Evolutionary conservation across 345 rosid genomes (phyloP).

Genomic region (Moricandia arvensis): DNA sequence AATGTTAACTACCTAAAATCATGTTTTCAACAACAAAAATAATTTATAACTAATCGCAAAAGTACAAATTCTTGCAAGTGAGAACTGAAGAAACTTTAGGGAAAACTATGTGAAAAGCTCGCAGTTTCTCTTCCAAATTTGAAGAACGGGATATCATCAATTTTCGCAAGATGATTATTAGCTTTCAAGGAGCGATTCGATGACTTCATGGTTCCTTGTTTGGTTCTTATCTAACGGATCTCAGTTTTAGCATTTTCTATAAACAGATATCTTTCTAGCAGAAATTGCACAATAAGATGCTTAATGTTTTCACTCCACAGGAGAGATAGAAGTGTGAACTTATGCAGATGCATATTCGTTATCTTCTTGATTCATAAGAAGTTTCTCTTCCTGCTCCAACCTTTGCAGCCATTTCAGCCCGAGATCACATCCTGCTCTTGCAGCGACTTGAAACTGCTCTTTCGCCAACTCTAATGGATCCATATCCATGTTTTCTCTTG

Average conservation of each 20-base stretch:
- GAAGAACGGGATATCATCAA: neutral
- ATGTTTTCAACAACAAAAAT: neutral
- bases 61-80: neutral
- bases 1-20: neutral
- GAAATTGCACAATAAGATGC: neutral
- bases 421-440: constrained; percentile 69
- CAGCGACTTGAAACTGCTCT: constrained; percentile 73
- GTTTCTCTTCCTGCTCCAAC: constrained; percentile 79
- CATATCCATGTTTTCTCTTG: constrained; percentile 27
- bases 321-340: neutral
- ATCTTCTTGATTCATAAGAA: constrained; percentile 37
- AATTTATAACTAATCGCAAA: neutral
- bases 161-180: neutral
- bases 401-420: constrained; percentile 79
- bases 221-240: neutral
- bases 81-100: neutral
- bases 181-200: neutral
- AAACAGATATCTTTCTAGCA: neutral
- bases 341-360: constrained; percentile 13
- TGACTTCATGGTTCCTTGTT: neutral
- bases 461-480: constrained; percentile 66
- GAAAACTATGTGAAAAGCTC: neutral
- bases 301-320: neutral
- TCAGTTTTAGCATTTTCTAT: neutral
- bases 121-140: neutral